Conservation (phyloP, 2,329 filamentous ascomycete species). For the Neofusicoccum sp. region DNA sequence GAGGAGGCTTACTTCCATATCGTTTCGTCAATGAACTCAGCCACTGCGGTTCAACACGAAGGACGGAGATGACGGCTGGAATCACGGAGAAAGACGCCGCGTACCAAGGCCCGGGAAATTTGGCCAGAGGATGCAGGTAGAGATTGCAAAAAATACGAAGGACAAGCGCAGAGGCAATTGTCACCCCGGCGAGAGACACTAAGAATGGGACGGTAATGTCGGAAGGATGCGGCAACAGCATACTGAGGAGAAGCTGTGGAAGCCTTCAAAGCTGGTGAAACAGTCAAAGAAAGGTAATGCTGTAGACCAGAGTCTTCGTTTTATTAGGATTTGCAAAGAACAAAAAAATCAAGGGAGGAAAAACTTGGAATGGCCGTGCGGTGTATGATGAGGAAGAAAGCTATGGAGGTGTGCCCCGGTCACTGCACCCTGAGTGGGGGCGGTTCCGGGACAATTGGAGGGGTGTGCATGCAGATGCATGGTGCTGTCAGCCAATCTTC, state of each 20-base stretch:
- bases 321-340: no score
- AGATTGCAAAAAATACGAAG: slow-evolving; percentile 10
- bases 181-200: neutral
- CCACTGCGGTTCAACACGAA: slow-evolving; percentile 33
- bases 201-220: neutral
- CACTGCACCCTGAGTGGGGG: neutral
- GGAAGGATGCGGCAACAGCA: no score
- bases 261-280: no score
- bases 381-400: no score
- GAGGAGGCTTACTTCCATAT: slow-evolving; percentile 31
- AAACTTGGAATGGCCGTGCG: no score
- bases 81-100: slow-evolving; percentile 1
- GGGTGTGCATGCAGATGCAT: neutral
- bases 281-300: no score
- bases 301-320: no score
- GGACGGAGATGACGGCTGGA: slow-evolving; percentile 31
- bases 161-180: neutral
- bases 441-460: neutral
- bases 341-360: neutral
- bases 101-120: slow-evolving; percentile 16
- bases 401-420: neutral
- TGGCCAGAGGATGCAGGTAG: slow-evolving; percentile 13
- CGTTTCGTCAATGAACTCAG: slow-evolving; percentile 32
- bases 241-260: no score
- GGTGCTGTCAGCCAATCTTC: neutral